Evolutionary conservation across 23 red algal species (phyloP), one percentile per base, ranked within the genome.

Genomic region (Agarophyton chilense): DNA sequence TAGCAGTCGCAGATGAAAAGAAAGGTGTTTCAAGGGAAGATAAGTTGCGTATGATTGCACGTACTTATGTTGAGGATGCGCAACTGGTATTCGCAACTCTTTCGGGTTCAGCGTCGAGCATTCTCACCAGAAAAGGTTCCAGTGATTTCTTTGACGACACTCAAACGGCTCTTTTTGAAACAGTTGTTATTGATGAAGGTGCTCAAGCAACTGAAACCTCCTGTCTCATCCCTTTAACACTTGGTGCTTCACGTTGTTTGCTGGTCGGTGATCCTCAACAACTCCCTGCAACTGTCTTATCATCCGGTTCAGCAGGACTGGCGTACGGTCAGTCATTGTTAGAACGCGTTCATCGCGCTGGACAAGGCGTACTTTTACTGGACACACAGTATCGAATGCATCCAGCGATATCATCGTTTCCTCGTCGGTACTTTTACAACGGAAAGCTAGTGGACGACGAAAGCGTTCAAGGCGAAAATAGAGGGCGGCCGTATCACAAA

Each of bases 331-430:
- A 83, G 71, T 93, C 88, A 28, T 72, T 98, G 56, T 92, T 98
- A 32, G 96, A 98, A 49, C 90, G 96, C 13, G 75, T 94, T 46
- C 88, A 44, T 51, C 79, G 71, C n/a, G 83, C 87, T 2, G 87
- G 92, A 16, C 71, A 74, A 62, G 53, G 9, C 4, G 77, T 92
- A 24, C 77, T 86, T 49, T 44, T 98, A 77, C 82, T 98, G 24
- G 83, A 94, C 55, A 93, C 88, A 21, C 96, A 98, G 86, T 98
- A 98, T 91, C 93, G 96, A 33, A 98, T 98, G 96, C 96, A 98
- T 77, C 96, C 96, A 35, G 87, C 89, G 22, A 94, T 98, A 51
- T 91, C 85, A 17, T 88, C 82, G 24, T 98, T 98, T 86, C 96
- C 96, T 14, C 64, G 79, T 36, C 77, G 90, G 16, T 86, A 92